Percentiles rank a stretch among this genome's conserved stretches.
These are phyloP conservation scores for Prunus kanzakura DNA, from an alignment of 306 rosid genomes.

Conservation along the genomic window DNA sequence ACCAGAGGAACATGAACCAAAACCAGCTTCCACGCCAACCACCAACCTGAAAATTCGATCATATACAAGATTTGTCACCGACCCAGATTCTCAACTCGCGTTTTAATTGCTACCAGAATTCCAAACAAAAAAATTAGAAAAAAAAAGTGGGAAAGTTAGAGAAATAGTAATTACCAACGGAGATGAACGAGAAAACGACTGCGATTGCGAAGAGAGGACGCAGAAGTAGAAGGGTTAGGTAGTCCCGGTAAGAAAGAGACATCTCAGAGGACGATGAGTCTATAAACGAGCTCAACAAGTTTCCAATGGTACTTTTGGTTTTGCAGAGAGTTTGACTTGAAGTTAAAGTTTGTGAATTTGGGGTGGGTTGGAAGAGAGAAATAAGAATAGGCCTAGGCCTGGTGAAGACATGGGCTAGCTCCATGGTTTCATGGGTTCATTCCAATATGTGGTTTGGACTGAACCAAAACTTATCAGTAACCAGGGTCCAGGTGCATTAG, in stretches of 20 bases:
- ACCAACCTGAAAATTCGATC: slow-evolving; percentile 60
- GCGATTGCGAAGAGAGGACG: slow-evolving; percentile 60
- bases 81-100: slow-evolving; percentile 13
- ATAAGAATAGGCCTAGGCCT: not conserved
- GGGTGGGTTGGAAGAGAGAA: not conserved
- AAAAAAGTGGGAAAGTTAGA: not conserved
- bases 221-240: slow-evolving; percentile 36
- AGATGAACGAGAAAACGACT: slow-evolving; percentile 54
- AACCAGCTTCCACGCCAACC: slow-evolving; percentile 84
- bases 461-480: no score
- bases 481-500: no score
- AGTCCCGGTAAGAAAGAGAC: slow-evolving; percentile 43
- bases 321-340: not conserved
- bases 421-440: no score
- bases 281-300: slow-evolving; percentile 8
- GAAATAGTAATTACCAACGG: slow-evolving; percentile 37
- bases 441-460: no score
- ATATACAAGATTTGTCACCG: not conserved
- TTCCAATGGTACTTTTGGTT: not conserved
- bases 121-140: not conserved
- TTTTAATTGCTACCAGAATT: not conserved
- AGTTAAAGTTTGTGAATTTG: not conserved
- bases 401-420: no score
- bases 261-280: slow-evolving; percentile 7
- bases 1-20: slow-evolving; percentile 87